These are phyloP conservation scores for Mycena crocata DNA, from an alignment of 768 basidiomycete species.

Conservation along the genomic window DNA sequence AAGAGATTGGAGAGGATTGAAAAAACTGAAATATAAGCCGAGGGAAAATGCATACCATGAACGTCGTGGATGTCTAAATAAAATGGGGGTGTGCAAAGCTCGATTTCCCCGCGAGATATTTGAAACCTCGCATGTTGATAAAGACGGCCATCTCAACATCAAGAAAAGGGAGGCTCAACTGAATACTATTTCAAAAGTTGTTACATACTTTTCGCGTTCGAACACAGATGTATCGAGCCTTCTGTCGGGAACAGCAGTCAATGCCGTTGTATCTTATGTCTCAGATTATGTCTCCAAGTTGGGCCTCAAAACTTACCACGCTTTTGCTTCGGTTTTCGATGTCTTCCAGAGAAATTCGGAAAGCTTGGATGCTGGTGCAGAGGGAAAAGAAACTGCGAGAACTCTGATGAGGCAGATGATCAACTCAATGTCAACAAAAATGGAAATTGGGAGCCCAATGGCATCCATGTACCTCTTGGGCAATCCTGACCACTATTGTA, in stretches of 20 bases:
- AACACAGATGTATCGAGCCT: not conserved
- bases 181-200: not conserved
- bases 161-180: not conserved
- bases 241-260: constrained; percentile 1
- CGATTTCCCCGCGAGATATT: constrained; percentile 36
- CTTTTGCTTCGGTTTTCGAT: constrained; percentile 2
- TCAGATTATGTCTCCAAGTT: too few relatives aligned
- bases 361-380: not conserved
- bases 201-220: not conserved
- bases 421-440: too few relatives aligned
- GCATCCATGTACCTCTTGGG: too few relatives aligned
- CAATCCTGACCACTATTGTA: too few relatives aligned
- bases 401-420: constrained; percentile 1
- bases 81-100: constrained; percentile 31
- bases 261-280: not conserved
- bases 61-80: constrained; percentile 11
- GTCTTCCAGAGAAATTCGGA: constrained; percentile 34
- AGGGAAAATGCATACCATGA: not conserved
- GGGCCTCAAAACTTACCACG: not conserved
- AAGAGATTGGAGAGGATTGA: constrained; percentile 7
- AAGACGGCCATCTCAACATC: constrained; percentile 19
- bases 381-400: constrained; percentile 28
- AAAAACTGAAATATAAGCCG: constrained; percentile 12
- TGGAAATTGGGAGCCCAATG: too few relatives aligned
- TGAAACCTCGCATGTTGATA: constrained; percentile 33